These are phyloP conservation scores for Emergomyces orientalis DNA, from an alignment of 2,329 filamentous ascomycete genomes.

Conservation along the genomic window DNA sequence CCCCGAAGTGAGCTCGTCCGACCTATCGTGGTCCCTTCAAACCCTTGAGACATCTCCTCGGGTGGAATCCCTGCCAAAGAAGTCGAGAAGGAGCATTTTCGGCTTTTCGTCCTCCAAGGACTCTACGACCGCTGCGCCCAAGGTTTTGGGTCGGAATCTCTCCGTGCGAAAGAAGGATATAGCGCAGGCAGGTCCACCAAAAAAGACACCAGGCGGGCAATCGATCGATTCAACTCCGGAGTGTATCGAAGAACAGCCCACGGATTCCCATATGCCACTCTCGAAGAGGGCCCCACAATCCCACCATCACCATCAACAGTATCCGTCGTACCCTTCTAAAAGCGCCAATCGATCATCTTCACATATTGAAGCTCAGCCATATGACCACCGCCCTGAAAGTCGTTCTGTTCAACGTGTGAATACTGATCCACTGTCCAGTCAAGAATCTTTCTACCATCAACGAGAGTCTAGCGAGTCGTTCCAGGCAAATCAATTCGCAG, in stretches of 20 bases:
- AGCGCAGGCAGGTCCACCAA: constrained; percentile 10
- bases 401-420: constrained; percentile 17
- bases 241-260: constrained; percentile 7
- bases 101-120: constrained; percentile 17
- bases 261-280: constrained; percentile 13
- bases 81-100: constrained; percentile 19
- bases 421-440: constrained; percentile 15
- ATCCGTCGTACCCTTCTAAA: constrained; percentile 14
- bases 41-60: constrained; percentile 12
- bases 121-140: constrained; percentile 7
- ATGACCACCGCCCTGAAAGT: constrained; percentile 15
- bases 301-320: constrained; percentile 6
- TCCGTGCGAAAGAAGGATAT: constrained; percentile 22
- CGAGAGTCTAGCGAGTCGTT: constrained; percentile 17
- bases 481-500: constrained; percentile 16
- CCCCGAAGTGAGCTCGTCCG: constrained; percentile 6
- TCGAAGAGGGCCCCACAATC: constrained; percentile 11
- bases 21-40: constrained; percentile 12
- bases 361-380: constrained; percentile 13
- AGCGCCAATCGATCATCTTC: constrained; percentile 16
- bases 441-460: constrained; percentile 17
- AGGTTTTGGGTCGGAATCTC: constrained; percentile 20
- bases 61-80: constrained; percentile 15
- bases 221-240: constrained; percentile 11
- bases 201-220: constrained; percentile 7